A percentile compares a stretch with the other conserved stretches of the same genome.
phyloP scores from a whole-genome alignment of 176 grass and related monocot species.

The Pontederia crassipes region DNA sequence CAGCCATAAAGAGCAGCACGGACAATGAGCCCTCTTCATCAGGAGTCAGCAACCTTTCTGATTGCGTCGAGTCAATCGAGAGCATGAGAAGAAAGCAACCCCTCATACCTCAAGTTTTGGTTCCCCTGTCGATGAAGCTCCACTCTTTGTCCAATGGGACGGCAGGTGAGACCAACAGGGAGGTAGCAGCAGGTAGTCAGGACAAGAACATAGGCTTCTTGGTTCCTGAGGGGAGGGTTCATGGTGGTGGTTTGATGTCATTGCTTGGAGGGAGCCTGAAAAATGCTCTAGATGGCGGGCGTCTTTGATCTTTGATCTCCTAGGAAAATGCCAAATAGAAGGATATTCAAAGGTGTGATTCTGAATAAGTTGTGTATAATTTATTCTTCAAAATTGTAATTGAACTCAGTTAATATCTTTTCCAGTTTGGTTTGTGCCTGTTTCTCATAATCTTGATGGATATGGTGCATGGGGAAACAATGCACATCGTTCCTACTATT shows the following conservation, averaged over 20 bases:
- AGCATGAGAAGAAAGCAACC: slow-evolving; percentile 31
- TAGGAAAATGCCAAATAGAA: not conserved
- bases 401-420: not conserved
- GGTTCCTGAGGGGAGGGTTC: slow-evolving; percentile 76
- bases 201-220: slow-evolving; percentile 31
- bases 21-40: slow-evolving; percentile 51
- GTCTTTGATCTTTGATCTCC: slow-evolving; percentile 22
- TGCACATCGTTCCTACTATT: too few relatives aligned
- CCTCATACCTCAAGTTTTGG: slow-evolving; percentile 60
- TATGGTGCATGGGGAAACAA: not conserved
- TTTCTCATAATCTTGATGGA: not conserved
- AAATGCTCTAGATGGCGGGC: slow-evolving; percentile 16
- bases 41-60: slow-evolving; percentile 28
- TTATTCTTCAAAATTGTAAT: not conserved
- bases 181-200: slow-evolving; percentile 21
- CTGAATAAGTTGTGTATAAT: slow-evolving; percentile 10
- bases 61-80: slow-evolving; percentile 31
- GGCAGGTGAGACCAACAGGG: slow-evolving; percentile 1
- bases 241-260: slow-evolving; percentile 76
- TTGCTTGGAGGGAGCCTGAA: slow-evolving; percentile 46
- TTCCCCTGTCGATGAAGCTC: slow-evolving; percentile 63
- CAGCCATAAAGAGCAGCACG: slow-evolving; percentile 23
- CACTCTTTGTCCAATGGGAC: slow-evolving; percentile 28
- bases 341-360: not conserved
- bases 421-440: slow-evolving; percentile 5